Conservation (phyloP, 805 yeast species). For the Nakazawaea ernobii region DNA sequence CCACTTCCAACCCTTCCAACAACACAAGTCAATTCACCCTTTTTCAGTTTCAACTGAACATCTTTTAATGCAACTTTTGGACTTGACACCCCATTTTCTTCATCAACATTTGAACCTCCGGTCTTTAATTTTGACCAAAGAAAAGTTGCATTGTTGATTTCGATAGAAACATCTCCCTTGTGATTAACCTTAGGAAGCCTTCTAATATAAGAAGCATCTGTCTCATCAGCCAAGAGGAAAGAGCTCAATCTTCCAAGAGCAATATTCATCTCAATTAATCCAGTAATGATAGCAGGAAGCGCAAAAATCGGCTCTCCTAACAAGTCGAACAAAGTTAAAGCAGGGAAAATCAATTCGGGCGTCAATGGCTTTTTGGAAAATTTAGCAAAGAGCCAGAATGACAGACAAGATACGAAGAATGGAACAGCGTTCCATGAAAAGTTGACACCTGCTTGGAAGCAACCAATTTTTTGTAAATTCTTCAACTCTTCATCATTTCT, state of each 20-base stretch:
- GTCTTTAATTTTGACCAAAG: slow-evolving; percentile 34
- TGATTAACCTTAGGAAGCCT: slow-evolving; percentile 17
- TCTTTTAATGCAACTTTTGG: slow-evolving; percentile 40
- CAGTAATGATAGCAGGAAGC: slow-evolving; percentile 52
- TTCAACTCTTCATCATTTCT: slow-evolving; percentile 55
- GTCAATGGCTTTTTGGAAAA: slow-evolving; percentile 45
- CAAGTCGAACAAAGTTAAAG: slow-evolving; percentile 54
- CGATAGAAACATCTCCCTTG: slow-evolving; percentile 31
- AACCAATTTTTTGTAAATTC: slow-evolving; percentile 44
- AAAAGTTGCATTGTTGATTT: slow-evolving; percentile 45
- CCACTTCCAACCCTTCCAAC: slow-evolving; percentile 70
- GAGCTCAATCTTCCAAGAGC: slow-evolving; percentile 47
- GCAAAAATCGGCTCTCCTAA: slow-evolving; percentile 53
- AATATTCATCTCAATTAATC: slow-evolving; percentile 53
- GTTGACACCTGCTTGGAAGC: slow-evolving; percentile 37
- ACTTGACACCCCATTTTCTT: slow-evolving; percentile 29
- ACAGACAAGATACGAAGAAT: slow-evolving; percentile 54
- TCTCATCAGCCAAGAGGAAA: slow-evolving; percentile 39
- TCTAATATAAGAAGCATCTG: slow-evolving; percentile 30
- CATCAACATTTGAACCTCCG: slow-evolving; percentile 20
- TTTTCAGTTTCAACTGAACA: slow-evolving; percentile 43
- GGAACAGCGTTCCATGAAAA: slow-evolving; percentile 66
- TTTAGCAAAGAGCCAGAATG: slow-evolving; percentile 49
- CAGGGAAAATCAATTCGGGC: slow-evolving; percentile 66
- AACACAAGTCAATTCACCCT: slow-evolving; percentile 51